phyloP scores from a whole-genome alignment of 1,139 yeast genomes.

The Suhomyces bokatorum region DNA sequence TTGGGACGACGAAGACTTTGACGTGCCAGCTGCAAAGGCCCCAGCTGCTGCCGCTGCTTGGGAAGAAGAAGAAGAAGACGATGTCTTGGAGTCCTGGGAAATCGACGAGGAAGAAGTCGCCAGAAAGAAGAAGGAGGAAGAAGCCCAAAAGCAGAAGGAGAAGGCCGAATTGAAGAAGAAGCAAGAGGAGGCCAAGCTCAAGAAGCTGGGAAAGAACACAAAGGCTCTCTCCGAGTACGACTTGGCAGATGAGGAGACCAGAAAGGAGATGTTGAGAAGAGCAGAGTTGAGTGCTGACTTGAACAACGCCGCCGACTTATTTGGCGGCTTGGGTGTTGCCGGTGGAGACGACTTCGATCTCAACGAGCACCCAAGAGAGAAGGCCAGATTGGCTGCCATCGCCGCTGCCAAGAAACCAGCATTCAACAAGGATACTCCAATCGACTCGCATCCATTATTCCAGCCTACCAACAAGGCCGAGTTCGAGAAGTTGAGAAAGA shows the following conservation, averaged over 20 bases:
- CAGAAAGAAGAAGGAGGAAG: conserved; percentile 42
- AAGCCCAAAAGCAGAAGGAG: conserved; percentile 42
- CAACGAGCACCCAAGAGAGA: conserved; percentile 67
- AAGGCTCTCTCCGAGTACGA: conserved; percentile 52
- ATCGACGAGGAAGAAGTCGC: conserved; percentile 64
- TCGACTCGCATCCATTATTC: conserved; percentile 76
- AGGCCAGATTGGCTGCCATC: conserved; percentile 49
- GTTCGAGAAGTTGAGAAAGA: conserved; percentile 79
- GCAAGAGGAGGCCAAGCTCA: conserved; percentile 35
- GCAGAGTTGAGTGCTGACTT: conserved; percentile 85
- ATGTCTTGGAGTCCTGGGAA: conserved; percentile 85
- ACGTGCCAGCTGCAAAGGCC: conserved; percentile 52
- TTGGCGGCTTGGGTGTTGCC: conserved; percentile 80
- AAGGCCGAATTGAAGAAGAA: conserved; percentile 45
- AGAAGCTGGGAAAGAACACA: conserved; percentile 24
- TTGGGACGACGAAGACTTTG: conserved; percentile 90
- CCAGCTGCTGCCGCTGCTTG: conserved; percentile 54
- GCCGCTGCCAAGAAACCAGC: conserved; percentile 39
- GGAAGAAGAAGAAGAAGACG: conserved; percentile 84
- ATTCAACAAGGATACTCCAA: conserved; percentile 66
- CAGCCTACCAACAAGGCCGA: conserved; percentile 78
- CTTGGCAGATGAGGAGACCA: conserved; percentile 59
- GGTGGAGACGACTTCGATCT: conserved; percentile 45
- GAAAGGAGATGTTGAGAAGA: conserved; percentile 69
- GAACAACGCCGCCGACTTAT: conserved; percentile 88